phyloP scores from a whole-genome alignment of 352 stramenopile genomes.

The Phytophthora cryptogea region DNA sequence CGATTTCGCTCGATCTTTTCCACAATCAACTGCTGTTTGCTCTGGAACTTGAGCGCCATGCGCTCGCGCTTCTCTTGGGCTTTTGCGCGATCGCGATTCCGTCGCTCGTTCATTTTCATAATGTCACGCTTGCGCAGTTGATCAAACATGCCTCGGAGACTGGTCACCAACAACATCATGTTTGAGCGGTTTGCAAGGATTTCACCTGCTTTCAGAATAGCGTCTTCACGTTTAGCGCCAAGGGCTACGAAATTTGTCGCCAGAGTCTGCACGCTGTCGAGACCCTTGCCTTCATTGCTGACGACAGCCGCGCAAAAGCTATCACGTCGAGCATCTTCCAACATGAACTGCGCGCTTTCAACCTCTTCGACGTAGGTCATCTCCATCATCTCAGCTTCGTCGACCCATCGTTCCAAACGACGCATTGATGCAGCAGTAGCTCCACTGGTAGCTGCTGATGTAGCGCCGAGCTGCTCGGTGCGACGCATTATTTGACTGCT shows the following conservation, averaged over 20 bases:
- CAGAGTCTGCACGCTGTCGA: conserved; percentile 68
- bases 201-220: conserved; percentile 77
- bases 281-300: conserved; percentile 56
- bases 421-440: conserved; percentile 44
- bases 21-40: conserved; percentile 64
- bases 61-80: conserved; percentile 63
- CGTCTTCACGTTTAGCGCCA: conserved; percentile 61
- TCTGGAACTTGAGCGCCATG: conserved; percentile 64
- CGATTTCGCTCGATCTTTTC: conserved; percentile 70
- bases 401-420: conserved; percentile 61
- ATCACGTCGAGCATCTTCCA: conserved; percentile 67
- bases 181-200: conserved; percentile 83
- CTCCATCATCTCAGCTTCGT: conserved; percentile 68
- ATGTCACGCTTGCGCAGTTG: conserved; percentile 73
- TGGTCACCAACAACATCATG: conserved; percentile 74
- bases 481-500: conserved; percentile 34
- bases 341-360: conserved; percentile 66
- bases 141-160: conserved; percentile 69
- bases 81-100: conserved; percentile 61
- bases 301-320: conserved; percentile 66
- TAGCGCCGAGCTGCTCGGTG: conserved; percentile 27
- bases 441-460: conserved; percentile 22
- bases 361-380: conserved; percentile 79
- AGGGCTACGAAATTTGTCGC: conserved; percentile 68
- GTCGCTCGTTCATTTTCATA: conserved; percentile 77